Base-by-base conservation (phyloP, 2,329 filamentous ascomycete species). In the Bipolaris bicolor region DNA sequence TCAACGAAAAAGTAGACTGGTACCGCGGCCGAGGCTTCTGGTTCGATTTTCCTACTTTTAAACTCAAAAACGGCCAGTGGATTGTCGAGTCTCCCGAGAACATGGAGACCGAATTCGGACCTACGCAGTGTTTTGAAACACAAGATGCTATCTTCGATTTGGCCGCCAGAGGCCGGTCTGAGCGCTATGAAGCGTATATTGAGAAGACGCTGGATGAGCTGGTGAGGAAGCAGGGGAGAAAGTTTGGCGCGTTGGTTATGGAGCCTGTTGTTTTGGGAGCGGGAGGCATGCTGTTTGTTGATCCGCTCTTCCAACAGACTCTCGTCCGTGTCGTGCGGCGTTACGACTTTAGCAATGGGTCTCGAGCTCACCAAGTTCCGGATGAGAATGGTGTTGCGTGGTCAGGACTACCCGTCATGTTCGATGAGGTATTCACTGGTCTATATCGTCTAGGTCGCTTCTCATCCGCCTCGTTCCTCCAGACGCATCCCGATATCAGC, bases 341-440 rank as follows among this genome's bases (percentile, higher is more conserved):
- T 3, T 85, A 84, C 13, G 76, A 89, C 5, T 89, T 90, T 64
- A 75, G 77, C 36, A 55, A 68, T 5, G 58, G 63, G 11, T 31
- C 60, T 10, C 52, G 47, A 4, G 13, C 24, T 7, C 18, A 26
- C n/a, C 29, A 29, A 26, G 7, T 24, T 9, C 31, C 22, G 6
- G 34, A 36, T 3, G 40, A 53, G 39, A 56, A 61, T 7, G 22
- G 53, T 7, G 33, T 51, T 63, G 62, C 78, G 29, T 96, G 91
- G 91, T 81, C 82, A 1, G 90, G 91, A 2, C 83, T 96, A 3
- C 91, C 92, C 0, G 79, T 96, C 37, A 82, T 96, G 64, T 91
- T 92, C 63, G 91, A 96, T 70, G 92, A 96, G 72, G 91, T 96
- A 34, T 96, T 96, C 76, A 94, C 91, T 0, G 91, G 91, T 1